Percentiles rank a stretch among this genome's conserved stretches.
Evolutionary conservation across 139 green algal species (phyloP).

Genomic region (Chlorella sp.): DNA sequence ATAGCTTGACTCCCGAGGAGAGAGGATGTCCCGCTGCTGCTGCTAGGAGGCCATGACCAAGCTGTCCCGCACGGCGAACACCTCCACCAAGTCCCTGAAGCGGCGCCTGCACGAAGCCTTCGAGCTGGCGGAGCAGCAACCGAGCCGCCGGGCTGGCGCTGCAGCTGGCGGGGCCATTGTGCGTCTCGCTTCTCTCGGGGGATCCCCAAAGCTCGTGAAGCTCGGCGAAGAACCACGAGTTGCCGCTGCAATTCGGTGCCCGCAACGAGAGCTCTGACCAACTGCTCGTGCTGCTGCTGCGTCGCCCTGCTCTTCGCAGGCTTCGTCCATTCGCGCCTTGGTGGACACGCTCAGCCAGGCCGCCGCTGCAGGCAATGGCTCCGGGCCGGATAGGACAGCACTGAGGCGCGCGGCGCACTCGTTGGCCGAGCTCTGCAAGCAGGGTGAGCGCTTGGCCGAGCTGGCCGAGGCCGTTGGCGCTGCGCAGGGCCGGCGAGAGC

Average conservation of each 20-base stretch:
- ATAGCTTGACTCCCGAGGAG: too few species aligned
- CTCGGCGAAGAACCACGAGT: too few species aligned
- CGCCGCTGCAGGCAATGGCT: background rate
- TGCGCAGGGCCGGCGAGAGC: too few species aligned
- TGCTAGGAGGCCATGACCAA: too few species aligned
- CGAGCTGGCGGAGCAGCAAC: background rate
- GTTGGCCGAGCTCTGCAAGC: conserved; percentile 66
- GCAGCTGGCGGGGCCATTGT: background rate
- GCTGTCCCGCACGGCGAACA: background rate
- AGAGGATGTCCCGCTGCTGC: too few species aligned
- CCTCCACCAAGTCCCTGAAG: background rate
- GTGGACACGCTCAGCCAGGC: background rate
- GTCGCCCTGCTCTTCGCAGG: too few species aligned
- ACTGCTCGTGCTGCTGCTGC: background rate
- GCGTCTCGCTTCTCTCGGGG: too few species aligned
- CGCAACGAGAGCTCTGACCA: background rate
- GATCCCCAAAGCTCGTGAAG: too few species aligned
- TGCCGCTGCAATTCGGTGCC: too few species aligned
- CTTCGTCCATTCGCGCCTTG: too few species aligned
- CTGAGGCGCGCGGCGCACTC: conserved; percentile 47
- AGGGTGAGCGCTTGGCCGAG: background rate
- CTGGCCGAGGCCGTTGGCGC: background rate
- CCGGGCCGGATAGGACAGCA: conserved; percentile 17
- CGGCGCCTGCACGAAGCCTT: background rate
- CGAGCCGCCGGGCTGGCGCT: background rate